These are phyloP conservation scores for Fraxinus pennsylvanica DNA, from an alignment of 257 asterid genomes.

Conservation along the genomic window DNA sequence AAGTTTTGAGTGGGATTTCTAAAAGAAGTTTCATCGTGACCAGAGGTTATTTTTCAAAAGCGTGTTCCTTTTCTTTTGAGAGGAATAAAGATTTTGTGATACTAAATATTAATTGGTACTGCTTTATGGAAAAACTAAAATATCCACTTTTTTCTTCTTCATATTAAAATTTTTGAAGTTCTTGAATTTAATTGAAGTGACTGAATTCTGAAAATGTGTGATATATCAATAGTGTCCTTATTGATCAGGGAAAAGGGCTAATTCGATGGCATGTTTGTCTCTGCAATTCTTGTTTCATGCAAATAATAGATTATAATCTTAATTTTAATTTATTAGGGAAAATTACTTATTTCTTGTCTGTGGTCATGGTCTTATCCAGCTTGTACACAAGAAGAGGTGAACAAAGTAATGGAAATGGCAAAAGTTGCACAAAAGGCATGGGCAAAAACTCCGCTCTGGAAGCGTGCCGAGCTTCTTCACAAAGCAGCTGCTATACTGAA, in stretches of 20 bases:
- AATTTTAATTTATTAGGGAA: neutral
- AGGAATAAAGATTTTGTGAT: no score
- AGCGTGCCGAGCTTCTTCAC: constrained; percentile 96
- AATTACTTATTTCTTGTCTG: neutral
- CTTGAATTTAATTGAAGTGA: no score
- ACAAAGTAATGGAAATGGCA: constrained; percentile 76
- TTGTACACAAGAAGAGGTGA: constrained; percentile 94
- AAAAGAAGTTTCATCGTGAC: neutral
- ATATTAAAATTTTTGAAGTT: no score
- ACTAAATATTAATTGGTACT: no score
- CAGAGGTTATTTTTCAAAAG: no score
- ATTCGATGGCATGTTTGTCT: neutral
- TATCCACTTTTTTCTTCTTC: no score
- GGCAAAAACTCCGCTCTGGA: constrained; percentile 96
- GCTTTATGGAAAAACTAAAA: no score
- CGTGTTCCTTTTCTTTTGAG: no score
- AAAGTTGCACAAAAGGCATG: constrained; percentile 78
- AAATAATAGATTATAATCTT: no score
- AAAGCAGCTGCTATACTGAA: constrained; percentile 94
- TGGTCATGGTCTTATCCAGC: constrained; percentile 40
- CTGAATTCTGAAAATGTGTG: neutral
- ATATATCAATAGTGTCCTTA: neutral
- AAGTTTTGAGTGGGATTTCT: neutral
- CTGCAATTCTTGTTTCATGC: neutral
- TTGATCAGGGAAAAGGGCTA: neutral